Percentiles rank a stretch among this genome's conserved stretches.
phyloP scores from a whole-genome alignment of 257 asterid species.

The Craterostigma plantagineum region DNA sequence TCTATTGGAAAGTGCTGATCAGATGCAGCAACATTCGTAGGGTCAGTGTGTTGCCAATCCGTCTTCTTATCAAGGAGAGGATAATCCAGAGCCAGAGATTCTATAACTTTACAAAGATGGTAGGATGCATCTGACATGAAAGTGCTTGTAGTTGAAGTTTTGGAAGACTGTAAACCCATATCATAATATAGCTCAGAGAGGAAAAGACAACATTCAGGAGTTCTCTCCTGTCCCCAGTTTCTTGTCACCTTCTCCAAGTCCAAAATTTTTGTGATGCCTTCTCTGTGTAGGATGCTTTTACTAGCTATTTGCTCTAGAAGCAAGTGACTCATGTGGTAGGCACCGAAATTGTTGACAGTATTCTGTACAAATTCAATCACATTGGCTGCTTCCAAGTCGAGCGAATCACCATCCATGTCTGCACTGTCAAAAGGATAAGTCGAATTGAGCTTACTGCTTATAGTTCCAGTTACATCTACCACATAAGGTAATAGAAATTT shows the following conservation, averaged over 20 bases:
- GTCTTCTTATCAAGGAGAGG: constrained; percentile 28
- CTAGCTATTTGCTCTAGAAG: constrained; percentile 67
- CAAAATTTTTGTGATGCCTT: constrained; percentile 36
- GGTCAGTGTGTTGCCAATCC: constrained; percentile 14
- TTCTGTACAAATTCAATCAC: constrained; percentile 50
- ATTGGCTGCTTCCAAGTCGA: constrained; percentile 31
- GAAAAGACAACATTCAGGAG: constrained; percentile 72
- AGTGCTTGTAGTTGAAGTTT: constrained; percentile 19
- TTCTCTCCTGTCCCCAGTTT: constrained; percentile 69
- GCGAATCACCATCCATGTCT: constrained; percentile 24
- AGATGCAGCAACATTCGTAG: constrained; percentile 14
- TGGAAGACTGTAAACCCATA: constrained; percentile 50
- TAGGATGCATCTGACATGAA: constrained; percentile 65
- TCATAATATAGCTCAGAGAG: constrained; percentile 85
- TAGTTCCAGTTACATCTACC: constrained; percentile 24
- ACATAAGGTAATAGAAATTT: constrained; percentile 53
- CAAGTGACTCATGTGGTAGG: constrained; percentile 70
- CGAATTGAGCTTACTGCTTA: constrained; percentile 17
- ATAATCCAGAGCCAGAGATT: constrained; percentile 49
- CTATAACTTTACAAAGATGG: constrained; percentile 85
- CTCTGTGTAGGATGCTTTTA: constrained; percentile 34
- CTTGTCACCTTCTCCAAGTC: constrained; percentile 82
- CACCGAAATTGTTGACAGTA: constrained; percentile 47
- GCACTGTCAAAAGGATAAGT: constrained; percentile 19
- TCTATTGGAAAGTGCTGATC: constrained; percentile 17